phyloP scores from a whole-genome alignment of 2,329 filamentous ascomycete genomes.

The Diaporthe velutina region DNA sequence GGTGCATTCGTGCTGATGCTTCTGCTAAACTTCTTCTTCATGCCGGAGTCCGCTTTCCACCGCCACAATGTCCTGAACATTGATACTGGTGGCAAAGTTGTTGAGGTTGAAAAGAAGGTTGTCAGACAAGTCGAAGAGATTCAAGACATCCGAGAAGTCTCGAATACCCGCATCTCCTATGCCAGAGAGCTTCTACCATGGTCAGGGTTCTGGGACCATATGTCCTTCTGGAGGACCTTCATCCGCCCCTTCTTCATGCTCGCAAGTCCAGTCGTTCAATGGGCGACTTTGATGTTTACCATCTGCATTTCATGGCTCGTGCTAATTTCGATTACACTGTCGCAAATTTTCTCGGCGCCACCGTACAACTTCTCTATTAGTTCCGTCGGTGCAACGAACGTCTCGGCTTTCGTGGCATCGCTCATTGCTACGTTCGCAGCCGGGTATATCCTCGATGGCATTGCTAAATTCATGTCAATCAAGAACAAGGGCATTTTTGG shows the following conservation, averaged over 20 bases:
- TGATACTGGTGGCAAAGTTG: too few relatives aligned
- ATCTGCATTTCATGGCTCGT: conserved; percentile 51
- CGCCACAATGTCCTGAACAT: too few relatives aligned
- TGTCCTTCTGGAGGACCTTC: conserved; percentile 52
- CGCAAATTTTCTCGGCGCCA: conserved; percentile 52
- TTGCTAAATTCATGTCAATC: conserved; percentile 50
- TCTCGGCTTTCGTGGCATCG: conserved; percentile 51
- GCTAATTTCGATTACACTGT: conserved; percentile 48
- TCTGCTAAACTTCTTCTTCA: conserved; percentile 56
- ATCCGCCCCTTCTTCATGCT: conserved; percentile 52
- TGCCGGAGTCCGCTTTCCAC: conserved; percentile 56
- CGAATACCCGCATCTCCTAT: too few relatives aligned
- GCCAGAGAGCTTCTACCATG: conserved; percentile 52
- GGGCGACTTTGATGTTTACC: conserved; percentile 54
- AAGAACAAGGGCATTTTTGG: conserved; percentile 52
- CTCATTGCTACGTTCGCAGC: conserved; percentile 49
- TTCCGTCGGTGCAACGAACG: conserved; percentile 50
- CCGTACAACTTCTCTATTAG: conserved; percentile 53
- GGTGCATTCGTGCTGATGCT: conserved; percentile 54
- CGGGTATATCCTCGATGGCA: conserved; percentile 51
- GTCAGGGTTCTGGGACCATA: conserved; percentile 53
- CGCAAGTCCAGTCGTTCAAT: conserved; percentile 52
- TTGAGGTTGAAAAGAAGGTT: too few relatives aligned
- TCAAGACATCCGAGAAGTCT: too few relatives aligned
- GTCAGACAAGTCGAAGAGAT: too few relatives aligned